Percentiles rank a stretch among this genome's conserved stretches.
phyloP scores from a whole-genome alignment of 73 alveolate species.

The Halteria grandinella region DNA sequence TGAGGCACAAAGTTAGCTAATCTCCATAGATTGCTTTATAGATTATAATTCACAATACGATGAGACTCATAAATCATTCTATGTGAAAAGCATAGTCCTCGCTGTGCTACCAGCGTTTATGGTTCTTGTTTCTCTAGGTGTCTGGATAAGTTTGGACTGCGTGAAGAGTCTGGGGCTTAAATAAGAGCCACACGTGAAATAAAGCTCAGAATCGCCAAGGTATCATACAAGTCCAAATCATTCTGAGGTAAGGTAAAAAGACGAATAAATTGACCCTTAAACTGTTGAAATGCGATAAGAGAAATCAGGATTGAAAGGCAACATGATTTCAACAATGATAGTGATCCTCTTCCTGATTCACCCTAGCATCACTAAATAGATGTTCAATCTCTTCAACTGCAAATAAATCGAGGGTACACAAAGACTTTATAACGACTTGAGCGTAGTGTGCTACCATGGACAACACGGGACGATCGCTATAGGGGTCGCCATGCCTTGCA shows the following conservation, averaged over 20 bases:
- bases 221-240: too few relatives aligned
- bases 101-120: background rate
- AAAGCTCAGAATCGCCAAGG: too few relatives aligned
- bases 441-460: background rate
- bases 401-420: background rate
- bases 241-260: too few relatives aligned
- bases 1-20: background rate
- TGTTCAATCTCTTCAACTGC: background rate
- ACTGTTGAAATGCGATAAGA: too few relatives aligned
- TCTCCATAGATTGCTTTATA: constrained; percentile 8
- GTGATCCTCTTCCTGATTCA: constrained; percentile 18
- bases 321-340: background rate
- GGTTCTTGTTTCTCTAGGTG: background rate
- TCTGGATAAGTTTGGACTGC: background rate
- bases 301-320: background rate
- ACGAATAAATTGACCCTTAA: too few relatives aligned
- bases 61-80: background rate
- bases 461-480: background rate
- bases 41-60: background rate
- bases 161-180: too few relatives aligned
- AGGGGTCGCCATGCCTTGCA: constrained; percentile 41
- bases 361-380: background rate
- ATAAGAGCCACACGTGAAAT: too few relatives aligned
- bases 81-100: background rate
- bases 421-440: background rate